Conservation (phyloP, 2,329 filamentous ascomycete species). For the Botrytis elliptica region DNA sequence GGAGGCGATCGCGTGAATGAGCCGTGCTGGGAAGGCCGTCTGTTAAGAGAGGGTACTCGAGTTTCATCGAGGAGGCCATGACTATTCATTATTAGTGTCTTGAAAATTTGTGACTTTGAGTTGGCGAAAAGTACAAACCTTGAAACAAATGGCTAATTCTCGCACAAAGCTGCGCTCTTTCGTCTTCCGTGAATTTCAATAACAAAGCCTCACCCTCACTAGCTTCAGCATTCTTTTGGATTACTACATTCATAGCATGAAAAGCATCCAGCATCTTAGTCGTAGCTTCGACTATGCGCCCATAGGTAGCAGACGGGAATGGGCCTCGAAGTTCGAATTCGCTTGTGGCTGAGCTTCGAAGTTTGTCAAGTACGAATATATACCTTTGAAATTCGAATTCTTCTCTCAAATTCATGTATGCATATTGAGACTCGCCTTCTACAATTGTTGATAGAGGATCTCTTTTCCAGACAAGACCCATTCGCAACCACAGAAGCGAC, state of each 20-base stretch:
- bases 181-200: constrained; percentile 72
- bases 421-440: constrained; percentile 53
- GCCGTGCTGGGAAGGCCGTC: constrained; percentile 84
- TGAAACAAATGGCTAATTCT: constrained; percentile 85
- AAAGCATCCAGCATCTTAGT: constrained; percentile 88
- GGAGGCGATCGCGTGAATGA: constrained; percentile 74
- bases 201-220: constrained; percentile 80
- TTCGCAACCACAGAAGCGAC: constrained; percentile 86
- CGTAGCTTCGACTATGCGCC: constrained; percentile 74
- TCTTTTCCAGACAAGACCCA: constrained; percentile 94
- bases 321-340: constrained; percentile 89
- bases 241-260: constrained; percentile 93
- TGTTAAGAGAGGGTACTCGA: constrained; percentile 82
- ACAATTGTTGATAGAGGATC: constrained; percentile 78
- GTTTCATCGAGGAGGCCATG: constrained; percentile 86
- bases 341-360: constrained; percentile 70
- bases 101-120: constrained; percentile 22
- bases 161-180: constrained; percentile 78
- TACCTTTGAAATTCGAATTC: constrained; percentile 85
- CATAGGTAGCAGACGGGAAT: constrained; percentile 74
- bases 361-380: constrained; percentile 66
- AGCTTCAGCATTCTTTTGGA: constrained; percentile 72
- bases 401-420: constrained; percentile 86
- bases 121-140: constrained; percentile 28
- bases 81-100: constrained; percentile 48